These are phyloP conservation scores for Fusarium cicatricum DNA, from an alignment of 2,329 filamentous ascomycete species.

Conservation along the genomic window DNA sequence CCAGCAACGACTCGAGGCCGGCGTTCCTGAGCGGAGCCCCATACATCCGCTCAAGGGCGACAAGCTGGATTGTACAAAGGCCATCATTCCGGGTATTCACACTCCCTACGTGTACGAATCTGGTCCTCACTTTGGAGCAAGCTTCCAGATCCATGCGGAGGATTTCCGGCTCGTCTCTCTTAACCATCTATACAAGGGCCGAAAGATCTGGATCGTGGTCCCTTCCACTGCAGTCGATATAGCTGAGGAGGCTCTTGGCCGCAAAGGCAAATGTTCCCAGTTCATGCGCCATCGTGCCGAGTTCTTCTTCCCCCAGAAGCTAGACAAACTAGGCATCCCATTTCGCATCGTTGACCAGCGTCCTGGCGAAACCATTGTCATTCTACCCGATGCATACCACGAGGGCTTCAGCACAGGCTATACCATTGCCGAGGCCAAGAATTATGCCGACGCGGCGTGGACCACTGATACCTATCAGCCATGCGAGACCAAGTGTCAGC, in stretches of 20 bases:
- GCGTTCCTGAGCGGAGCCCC: slow-evolving; percentile 49
- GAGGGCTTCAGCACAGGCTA: slow-evolving; percentile 54
- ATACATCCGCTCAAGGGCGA: slow-evolving; percentile 51
- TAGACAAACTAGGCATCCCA: slow-evolving; percentile 50
- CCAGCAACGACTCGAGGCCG: slow-evolving; percentile 46
- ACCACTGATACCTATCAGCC: slow-evolving; percentile 48
- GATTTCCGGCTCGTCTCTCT: slow-evolving; percentile 51
- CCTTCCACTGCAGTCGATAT: slow-evolving; percentile 48
- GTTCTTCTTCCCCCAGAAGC: slow-evolving; percentile 52
- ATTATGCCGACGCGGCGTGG: slow-evolving; percentile 51
- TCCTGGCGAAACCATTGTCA: slow-evolving; percentile 51
- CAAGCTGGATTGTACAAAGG: slow-evolving; percentile 48
- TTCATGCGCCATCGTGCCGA: slow-evolving; percentile 53
- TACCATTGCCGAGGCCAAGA: slow-evolving; percentile 52
- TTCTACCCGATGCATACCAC: slow-evolving; percentile 52
- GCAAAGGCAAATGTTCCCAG: slow-evolving; percentile 48
- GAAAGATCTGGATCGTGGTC: slow-evolving; percentile 52
- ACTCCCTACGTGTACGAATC: slow-evolving; percentile 54
- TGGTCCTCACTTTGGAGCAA: slow-evolving; percentile 49
- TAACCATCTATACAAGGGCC: slow-evolving; percentile 51
- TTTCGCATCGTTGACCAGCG: slow-evolving; percentile 50
- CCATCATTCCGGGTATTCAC: slow-evolving; percentile 51
- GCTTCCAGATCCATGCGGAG: slow-evolving; percentile 52
- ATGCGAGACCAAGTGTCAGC: slow-evolving; percentile 45
- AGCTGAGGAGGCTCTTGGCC: slow-evolving; percentile 47